Evolutionary conservation across 345 rosid species (phyloP).

Genomic region (Eucalyptus pauciflora): DNA sequence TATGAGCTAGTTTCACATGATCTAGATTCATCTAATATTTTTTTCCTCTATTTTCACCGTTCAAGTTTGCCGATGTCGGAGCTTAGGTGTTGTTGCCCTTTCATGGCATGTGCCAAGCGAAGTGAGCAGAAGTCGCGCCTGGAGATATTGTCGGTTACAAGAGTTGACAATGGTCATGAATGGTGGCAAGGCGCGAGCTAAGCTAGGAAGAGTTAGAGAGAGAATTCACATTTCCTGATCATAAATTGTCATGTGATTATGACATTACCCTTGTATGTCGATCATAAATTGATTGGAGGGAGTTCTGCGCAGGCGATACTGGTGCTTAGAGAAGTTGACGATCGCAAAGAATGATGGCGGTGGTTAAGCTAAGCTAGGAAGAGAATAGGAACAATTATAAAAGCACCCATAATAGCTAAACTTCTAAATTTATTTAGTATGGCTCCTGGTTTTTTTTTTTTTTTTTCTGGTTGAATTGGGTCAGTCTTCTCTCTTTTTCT

Average conservation of each 20-base stretch:
- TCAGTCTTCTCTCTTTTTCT: background rate
- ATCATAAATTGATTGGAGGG: background rate
- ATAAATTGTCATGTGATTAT: background rate
- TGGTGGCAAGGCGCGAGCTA: background rate
- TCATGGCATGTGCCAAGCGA: background rate
- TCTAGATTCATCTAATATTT: background rate
- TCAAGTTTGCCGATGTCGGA: background rate
- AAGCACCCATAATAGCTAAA: background rate
- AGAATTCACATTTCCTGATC: background rate
- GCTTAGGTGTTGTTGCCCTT: background rate
- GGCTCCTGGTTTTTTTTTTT: background rate
- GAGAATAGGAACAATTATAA: background rate
- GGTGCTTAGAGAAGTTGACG: background rate
- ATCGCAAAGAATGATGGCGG: background rate
- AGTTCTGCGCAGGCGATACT: background rate
- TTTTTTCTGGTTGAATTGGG: background rate
- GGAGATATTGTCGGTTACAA: background rate
- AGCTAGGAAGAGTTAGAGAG: background rate
- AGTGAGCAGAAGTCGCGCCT: background rate
- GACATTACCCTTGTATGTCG: background rate
- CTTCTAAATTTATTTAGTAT: background rate
- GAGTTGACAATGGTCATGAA: background rate
- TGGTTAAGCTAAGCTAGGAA: background rate
- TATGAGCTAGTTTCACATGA: background rate
- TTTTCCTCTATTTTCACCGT: background rate